A percentile compares a stretch with the other conserved stretches of the same genome.
Evolutionary conservation across 1,284 basidiomycete species (phyloP).

Genomic region (Rhodotorula sp.): DNA sequence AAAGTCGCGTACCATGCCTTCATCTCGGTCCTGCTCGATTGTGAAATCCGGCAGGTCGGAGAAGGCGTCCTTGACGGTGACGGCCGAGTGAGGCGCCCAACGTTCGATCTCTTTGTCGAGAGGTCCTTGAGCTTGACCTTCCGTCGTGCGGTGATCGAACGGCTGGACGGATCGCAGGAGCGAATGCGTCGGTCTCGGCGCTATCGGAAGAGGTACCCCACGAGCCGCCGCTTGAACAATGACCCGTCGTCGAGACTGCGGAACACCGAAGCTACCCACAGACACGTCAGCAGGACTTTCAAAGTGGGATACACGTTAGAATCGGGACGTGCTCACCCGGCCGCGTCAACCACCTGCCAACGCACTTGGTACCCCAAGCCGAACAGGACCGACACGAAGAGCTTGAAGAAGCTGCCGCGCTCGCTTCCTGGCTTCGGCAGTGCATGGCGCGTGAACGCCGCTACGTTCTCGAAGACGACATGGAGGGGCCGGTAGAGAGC

Average conservation of each 20-base stretch:
- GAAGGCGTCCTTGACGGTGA: slow-evolving; percentile 1
- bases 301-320: background rate
- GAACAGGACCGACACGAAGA: slow-evolving; percentile 1
- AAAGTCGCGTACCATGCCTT: background rate
- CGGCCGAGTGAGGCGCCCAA: slow-evolving; percentile 1
- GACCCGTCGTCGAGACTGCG: slow-evolving; percentile 12
- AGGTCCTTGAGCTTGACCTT: background rate
- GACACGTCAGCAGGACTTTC: background rate
- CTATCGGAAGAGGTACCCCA: slow-evolving; percentile 2
- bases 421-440: background rate
- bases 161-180: background rate
- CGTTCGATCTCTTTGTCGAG: background rate
- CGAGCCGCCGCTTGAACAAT: slow-evolving; percentile 10
- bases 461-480: slow-evolving; percentile 20
- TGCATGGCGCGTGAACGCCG: slow-evolving; percentile 7
- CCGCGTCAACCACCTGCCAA: slow-evolving; percentile 8
- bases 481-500: background rate
- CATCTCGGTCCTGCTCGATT: background rate
- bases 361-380: slow-evolving; percentile 11
- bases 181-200: slow-evolving; percentile 3
- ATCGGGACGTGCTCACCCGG: slow-evolving; percentile 1
- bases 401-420: background rate
- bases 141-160: slow-evolving; percentile 1
- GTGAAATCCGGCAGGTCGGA: slow-evolving; percentile 3
- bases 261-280: slow-evolving; percentile 10